These are phyloP conservation scores for Cruciata laevipes DNA, from an alignment of 257 asterid genomes.

Conservation along the genomic window DNA sequence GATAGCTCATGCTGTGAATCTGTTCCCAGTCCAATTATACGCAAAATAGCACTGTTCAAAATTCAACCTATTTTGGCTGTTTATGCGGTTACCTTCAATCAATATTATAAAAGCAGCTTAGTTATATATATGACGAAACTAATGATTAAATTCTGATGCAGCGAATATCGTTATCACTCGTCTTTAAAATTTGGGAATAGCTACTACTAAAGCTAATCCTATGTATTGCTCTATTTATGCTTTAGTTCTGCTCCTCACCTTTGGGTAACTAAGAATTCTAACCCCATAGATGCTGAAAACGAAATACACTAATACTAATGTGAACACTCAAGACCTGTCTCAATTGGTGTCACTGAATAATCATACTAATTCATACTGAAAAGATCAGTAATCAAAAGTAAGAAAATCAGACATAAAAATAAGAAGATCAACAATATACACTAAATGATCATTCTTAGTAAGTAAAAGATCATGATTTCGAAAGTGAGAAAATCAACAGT, in stretches of 20 bases:
- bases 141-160: neutral
- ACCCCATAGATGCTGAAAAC: neutral
- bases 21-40: neutral
- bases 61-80: neutral
- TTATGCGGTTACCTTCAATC: neutral
- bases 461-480: no score
- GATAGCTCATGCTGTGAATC: constrained; percentile 1
- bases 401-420: no score
- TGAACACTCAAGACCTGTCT: no score
- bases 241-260: neutral
- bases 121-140: neutral
- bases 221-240: neutral
- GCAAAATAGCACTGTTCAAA: neutral
- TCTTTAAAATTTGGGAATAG: neutral
- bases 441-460: no score
- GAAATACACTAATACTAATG: no score
- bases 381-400: no score
- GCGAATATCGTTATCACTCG: neutral
- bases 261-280: neutral
- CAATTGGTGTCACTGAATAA: no score
- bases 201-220: neutral
- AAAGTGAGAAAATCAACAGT: no score
- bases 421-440: no score
- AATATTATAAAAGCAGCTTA: neutral
- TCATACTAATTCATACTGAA: no score